Evolutionary conservation across 2,329 filamentous ascomycete species (phyloP).

Genomic region (Fusarium penzigii): DNA sequence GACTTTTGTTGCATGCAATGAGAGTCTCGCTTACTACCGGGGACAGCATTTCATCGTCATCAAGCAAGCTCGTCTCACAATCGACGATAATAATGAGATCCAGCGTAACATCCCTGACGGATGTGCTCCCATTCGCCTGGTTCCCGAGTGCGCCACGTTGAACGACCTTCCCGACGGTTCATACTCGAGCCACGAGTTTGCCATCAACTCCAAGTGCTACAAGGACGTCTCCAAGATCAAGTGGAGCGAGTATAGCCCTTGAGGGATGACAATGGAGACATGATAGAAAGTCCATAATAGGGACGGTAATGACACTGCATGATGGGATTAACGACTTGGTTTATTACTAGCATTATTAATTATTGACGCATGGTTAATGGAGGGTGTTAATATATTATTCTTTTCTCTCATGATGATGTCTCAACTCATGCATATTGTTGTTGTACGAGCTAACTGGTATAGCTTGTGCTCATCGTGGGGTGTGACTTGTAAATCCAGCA

Average conservation of each 20-base stretch:
- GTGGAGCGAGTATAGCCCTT: conserved; percentile 28
- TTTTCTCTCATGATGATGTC: too few relatives aligned
- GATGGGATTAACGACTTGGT: not conserved
- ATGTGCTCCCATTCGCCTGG: conserved; percentile 44
- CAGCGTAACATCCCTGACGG: conserved; percentile 30
- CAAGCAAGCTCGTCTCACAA: conserved; percentile 36
- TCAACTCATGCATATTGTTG: too few relatives aligned
- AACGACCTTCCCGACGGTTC: conserved; percentile 38
- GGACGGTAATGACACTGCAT: not conserved
- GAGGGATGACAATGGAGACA: not conserved
- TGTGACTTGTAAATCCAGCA: too few relatives aligned
- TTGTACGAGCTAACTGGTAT: too few relatives aligned
- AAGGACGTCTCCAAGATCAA: conserved; percentile 35
- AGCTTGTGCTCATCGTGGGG: too few relatives aligned
- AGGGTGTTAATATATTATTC: not conserved
- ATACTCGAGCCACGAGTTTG: conserved; percentile 42
- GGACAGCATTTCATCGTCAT: conserved; percentile 39
- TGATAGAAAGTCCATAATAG: not conserved
- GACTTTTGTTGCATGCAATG: conserved; percentile 45
- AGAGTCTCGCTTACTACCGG: conserved; percentile 43
- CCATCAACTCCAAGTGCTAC: conserved; percentile 41
- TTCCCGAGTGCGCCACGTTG: conserved; percentile 45
- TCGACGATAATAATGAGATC: conserved; percentile 23
- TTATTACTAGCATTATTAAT: not conserved
- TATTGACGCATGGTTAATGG: not conserved